These are phyloP conservation scores for Rhamnella rubrinervis DNA, from an alignment of 331 rosid species.

Conservation along the genomic window DNA sequence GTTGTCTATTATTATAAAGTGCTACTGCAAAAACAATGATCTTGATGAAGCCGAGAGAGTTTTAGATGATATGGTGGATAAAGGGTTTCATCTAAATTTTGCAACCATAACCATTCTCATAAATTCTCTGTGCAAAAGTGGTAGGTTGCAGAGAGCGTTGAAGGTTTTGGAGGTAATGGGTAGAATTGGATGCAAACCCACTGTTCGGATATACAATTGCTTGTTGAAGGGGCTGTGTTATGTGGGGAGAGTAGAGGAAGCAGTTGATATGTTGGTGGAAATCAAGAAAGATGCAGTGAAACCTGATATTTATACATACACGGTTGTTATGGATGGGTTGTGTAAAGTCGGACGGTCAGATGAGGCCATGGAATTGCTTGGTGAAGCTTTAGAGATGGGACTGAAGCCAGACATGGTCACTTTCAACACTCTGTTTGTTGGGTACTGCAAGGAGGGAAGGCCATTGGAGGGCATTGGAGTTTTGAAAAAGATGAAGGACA, in stretches of 20 bases:
- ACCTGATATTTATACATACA: slow-evolving; percentile 66
- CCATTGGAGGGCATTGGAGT: slow-evolving; percentile 52
- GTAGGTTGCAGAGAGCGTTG: slow-evolving; percentile 56
- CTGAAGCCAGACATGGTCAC: slow-evolving; percentile 54
- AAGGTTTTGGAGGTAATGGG: slow-evolving; percentile 55
- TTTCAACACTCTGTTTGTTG: slow-evolving; percentile 63
- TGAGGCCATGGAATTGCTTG: slow-evolving; percentile 70
- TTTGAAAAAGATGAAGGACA: slow-evolving; percentile 57
- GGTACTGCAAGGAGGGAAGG: slow-evolving; percentile 77
- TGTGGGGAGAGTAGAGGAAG: slow-evolving; percentile 82
- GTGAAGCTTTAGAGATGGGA: slow-evolving; percentile 57
- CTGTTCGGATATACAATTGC: slow-evolving; percentile 57
- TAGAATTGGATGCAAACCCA: slow-evolving; percentile 38
- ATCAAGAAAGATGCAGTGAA: slow-evolving; percentile 39
- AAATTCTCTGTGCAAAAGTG: slow-evolving; percentile 59
- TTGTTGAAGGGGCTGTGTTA: slow-evolving; percentile 83
- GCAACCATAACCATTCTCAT: slow-evolving; percentile 48
- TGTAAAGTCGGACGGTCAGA: slow-evolving; percentile 80
- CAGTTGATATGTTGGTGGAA: slow-evolving; percentile 53
- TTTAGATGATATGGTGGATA: slow-evolving; percentile 43
- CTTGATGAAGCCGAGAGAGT: slow-evolving; percentile 51
- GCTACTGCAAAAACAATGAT: slow-evolving; percentile 55
- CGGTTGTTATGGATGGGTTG: slow-evolving; percentile 71
- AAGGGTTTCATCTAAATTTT: slow-evolving; percentile 48
- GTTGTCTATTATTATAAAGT: slow-evolving; percentile 48